Evolutionary conservation across 129 eudicot genomes (phyloP).

Genomic region (Rutidosis leptorrhynchoides): DNA sequence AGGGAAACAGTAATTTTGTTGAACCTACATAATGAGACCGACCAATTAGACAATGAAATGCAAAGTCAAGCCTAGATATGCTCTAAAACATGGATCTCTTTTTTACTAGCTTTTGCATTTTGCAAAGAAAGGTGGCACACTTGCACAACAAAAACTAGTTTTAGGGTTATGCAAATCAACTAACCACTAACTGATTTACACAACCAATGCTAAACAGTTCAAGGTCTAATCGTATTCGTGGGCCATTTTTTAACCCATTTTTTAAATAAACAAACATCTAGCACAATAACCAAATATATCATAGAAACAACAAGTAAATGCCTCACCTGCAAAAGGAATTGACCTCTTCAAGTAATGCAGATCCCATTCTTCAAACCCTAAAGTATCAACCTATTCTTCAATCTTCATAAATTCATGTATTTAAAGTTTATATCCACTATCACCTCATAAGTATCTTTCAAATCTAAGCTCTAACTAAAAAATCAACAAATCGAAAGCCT

Average conservation of each 20-base stretch:
- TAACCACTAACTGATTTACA: neutral
- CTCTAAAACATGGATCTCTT: neutral
- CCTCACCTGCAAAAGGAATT: neutral
- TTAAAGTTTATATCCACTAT: neutral
- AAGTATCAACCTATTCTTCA: neutral
- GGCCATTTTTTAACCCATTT: neutral
- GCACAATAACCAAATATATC: neutral
- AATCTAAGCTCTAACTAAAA: neutral
- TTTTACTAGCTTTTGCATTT: neutral
- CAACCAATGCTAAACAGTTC: neutral
- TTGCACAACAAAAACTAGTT: neutral
- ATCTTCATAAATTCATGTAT: neutral
- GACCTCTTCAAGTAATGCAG: neutral
- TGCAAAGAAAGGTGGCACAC: neutral
- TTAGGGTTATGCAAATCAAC: neutral
- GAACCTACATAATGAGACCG: neutral
- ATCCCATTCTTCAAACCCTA: neutral
- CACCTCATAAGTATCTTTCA: neutral
- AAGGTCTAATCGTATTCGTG: neutral
- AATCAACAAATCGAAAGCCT: neutral
- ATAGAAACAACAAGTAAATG: neutral
- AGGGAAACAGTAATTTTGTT: neutral
- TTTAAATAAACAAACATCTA: neutral
- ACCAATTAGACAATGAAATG: neutral
- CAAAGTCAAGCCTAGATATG: neutral